Conservation (phyloP, 257 asterid genomes). For the Primulina tabacum region DNA sequence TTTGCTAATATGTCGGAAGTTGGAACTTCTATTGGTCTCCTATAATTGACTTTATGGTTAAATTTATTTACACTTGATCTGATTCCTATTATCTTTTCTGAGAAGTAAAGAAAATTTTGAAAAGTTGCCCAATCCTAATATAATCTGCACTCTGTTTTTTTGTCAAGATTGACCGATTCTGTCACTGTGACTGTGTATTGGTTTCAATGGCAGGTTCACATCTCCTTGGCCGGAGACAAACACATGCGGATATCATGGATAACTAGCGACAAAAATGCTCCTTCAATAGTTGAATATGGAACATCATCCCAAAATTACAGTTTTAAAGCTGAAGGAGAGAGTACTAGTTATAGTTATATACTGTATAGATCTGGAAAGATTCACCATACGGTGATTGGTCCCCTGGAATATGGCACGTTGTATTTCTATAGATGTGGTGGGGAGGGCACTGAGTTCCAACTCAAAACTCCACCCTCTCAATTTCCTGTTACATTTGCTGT, state of each 20-base stretch:
- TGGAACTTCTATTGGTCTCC: slow-evolving; percentile 8
- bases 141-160: neutral
- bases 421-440: slow-evolving; percentile 87
- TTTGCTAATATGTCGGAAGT: neutral
- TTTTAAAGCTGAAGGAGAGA: slow-evolving; percentile 55
- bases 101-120: neutral
- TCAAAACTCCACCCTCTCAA: slow-evolving; percentile 83
- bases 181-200: neutral
- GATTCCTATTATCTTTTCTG: neutral
- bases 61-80: neutral
- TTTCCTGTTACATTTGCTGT: slow-evolving; percentile 85
- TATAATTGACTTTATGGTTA: neutral
- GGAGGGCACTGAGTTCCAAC: slow-evolving; percentile 67
- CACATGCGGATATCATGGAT: slow-evolving; percentile 77
- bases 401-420: slow-evolving; percentile 50
- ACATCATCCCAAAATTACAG: slow-evolving; percentile 57
- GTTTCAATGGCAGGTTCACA: slow-evolving; percentile 66
- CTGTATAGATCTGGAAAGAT: slow-evolving; percentile 71
- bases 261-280: slow-evolving; percentile 49
- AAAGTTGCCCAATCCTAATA: neutral
- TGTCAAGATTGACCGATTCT: neutral
- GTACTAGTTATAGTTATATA: slow-evolving; percentile 54
- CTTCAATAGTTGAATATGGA: slow-evolving; percentile 73
- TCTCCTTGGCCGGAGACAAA: slow-evolving; percentile 80
- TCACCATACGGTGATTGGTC: slow-evolving; percentile 87